Base-by-base conservation (phyloP, 768 basidiomycete genomes). In the Kwoniella europaea region DNA sequence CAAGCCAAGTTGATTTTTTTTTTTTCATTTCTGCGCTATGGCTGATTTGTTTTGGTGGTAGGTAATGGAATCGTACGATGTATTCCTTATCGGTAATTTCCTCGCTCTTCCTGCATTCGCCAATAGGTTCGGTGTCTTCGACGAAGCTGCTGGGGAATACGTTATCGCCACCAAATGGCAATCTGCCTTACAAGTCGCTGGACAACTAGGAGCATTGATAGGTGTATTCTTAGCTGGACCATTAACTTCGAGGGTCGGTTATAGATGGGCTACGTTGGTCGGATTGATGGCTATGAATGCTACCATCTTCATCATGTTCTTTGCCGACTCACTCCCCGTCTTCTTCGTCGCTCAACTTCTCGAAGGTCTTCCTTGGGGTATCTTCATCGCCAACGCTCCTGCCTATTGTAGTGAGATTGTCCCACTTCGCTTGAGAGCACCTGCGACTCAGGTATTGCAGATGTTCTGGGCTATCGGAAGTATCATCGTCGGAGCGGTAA, bases 391-490 rank as follows among this genome's bases (percentile, higher is more conserved):
- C 65, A 79, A 72, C 69, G 68, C 77, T 12, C 79, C 76, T 7
- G 76, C 79, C 6, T 81, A 81, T 71, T 77, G 76, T 61, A 69
- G 67, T 67, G 82, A 83, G 62, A 80, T 83, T 63, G 74, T 75
- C n/a, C 82, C 82, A 6, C 63, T 83, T 35, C 63, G 73, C 58
- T 74, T 83, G 10, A 75, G 82, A 62, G 78, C 73, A 1, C 75
- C 77, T 5, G 76, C 81, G 4, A 82, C 79, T n/a, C 77, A 77
- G 58, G 69, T 79, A 22, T 58, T 80, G n/a, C 81, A 83, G 65
- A 70, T 79, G 63, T 83, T 77, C 71, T 83, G 82, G 82, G 78
- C 79, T 18, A 72, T 83, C 66, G 82, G 82, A 10, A 75, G 74
- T 72, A 75, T 83, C 61, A 79, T 82, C 60, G 78, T 80, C 20